Base-by-base conservation (phyloP, 495 filamentous ascomycete species). In the Hypoxylon cercidicola region DNA sequence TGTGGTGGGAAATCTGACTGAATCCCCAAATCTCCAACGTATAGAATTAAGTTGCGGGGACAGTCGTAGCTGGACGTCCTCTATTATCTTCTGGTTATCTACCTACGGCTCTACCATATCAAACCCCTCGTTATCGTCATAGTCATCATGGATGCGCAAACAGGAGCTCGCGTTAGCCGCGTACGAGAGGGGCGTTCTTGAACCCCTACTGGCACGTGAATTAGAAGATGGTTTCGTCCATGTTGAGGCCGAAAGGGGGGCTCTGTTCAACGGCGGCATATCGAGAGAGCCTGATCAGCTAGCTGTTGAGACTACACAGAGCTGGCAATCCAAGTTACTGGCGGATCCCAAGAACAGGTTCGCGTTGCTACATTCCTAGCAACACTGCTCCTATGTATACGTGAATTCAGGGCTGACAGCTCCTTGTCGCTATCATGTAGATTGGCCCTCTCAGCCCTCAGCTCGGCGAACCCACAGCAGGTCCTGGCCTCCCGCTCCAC, bases 391-490 rank as follows among this genome's bases (percentile, higher is more conserved):
- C 15, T 16, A 12, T 25, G 25, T 13, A 16, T 19, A 1, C 8
- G 23, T 45, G 25, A 53, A 13, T n/a, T n/a, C 41, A 18, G 12
- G 32, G 34, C 58, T 62, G 15, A 62, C 21, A 19, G 11, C 34
- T 41, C n/a, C 12, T 45, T 32, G 12, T 30, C 21, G 10, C 16
- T 13, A 6, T 43, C 1, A 5, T 12, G 0, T 50, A 82, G 81
- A 64, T 85, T 94, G 20, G 90, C 89, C 9, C 81, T 92, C 43
- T 85, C 87, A 5, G 89, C 88, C 30, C 78, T 94, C 47, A 83
- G 81, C 64, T 76, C 79, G 4, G 83, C 83, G 55, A 79, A 87
- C 54, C 81, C 81, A 5, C 79, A 79, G 48, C 70, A 79, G 9
- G 81, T 85, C 40, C 83, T 90, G 25, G 79, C 77, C 6, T 81